Evolutionary conservation across 768 basidiomycete genomes (phyloP).

Genomic region (Clavulina sp.): DNA sequence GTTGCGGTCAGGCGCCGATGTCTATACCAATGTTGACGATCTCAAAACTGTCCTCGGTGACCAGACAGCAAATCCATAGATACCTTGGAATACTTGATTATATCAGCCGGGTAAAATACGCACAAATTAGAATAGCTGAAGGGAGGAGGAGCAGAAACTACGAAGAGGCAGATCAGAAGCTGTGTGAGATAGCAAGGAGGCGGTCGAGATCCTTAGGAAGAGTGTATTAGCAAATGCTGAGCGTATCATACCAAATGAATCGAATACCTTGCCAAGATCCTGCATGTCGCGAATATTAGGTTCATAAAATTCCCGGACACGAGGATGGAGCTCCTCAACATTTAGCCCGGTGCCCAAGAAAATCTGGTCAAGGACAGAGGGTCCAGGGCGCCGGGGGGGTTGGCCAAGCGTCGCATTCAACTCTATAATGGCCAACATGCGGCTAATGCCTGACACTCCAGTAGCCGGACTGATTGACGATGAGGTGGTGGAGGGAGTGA

Average conservation of each 20-base stretch:
- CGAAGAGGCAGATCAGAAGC: no score
- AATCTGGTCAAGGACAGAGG: conserved; percentile 36
- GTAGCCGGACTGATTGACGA: conserved; percentile 21
- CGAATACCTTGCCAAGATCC: conserved; percentile 57
- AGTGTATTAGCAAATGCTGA: no score
- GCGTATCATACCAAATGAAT: not conserved
- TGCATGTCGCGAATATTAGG: conserved; percentile 55
- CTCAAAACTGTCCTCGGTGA: no score
- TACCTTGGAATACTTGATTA: no score
- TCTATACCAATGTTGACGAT: conserved; percentile 42
- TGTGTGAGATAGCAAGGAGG: no score
- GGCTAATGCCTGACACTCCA: conserved; percentile 61
- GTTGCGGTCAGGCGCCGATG: conserved; percentile 58
- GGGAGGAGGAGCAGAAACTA: no score
- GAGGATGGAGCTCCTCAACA: conserved; percentile 46
- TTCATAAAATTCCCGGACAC: conserved; percentile 51
- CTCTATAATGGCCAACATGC: conserved; percentile 83
- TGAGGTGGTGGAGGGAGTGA: conserved; percentile 27
- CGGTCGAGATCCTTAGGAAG: no score
- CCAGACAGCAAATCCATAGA: no score
- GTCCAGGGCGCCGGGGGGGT: conserved; percentile 26
- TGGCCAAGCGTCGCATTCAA: conserved; percentile 29
- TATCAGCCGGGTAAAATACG: no score
- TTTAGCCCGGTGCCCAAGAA: conserved; percentile 53
- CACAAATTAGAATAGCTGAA: no score